phyloP scores from a whole-genome alignment of 1,139 yeast genomes.

The Candida sanyaensis region DNA sequence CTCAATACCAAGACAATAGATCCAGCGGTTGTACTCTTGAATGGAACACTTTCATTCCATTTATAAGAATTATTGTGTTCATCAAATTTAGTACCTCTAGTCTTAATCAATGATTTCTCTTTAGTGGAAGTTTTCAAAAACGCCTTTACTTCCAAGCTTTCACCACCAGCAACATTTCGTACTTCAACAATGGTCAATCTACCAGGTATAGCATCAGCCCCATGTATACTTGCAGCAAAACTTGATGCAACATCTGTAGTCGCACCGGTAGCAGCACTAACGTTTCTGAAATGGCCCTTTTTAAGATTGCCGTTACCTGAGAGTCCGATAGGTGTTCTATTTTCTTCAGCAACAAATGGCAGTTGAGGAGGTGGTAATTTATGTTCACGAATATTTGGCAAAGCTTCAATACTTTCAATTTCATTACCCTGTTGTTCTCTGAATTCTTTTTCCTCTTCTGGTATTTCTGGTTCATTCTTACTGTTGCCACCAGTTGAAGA shows the following conservation, averaged over 20 bases:
- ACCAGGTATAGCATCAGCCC: constrained; percentile 52
- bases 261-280: constrained; percentile 22
- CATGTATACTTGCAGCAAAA: constrained; percentile 40
- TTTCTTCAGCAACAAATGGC: constrained; percentile 7
- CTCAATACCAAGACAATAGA: constrained; percentile 59
- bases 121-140: constrained; percentile 52
- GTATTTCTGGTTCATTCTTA: constrained; percentile 8
- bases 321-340: constrained; percentile 19
- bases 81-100: constrained; percentile 58
- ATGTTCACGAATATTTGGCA: constrained; percentile 39
- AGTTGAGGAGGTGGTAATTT: constrained; percentile 43
- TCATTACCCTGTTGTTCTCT: constrained; percentile 12
- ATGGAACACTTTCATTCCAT: constrained; percentile 69
- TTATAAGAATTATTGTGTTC: constrained; percentile 44
- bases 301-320: background rate
- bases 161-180: constrained; percentile 29
- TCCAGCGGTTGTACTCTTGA: constrained; percentile 65
- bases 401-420: constrained; percentile 19
- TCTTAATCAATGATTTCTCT: constrained; percentile 62
- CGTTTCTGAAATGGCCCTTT: constrained; percentile 31
- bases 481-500: constrained; percentile 7
- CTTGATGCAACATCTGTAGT: constrained; percentile 30
- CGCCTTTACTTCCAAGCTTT: constrained; percentile 50
- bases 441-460: constrained; percentile 16
- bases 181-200: constrained; percentile 51